Evolutionary conservation across 164 flowering plant genomes (phyloP), one percentile per base, ranked within the genome.

Genomic region (Berberis vulgaris): DNA sequence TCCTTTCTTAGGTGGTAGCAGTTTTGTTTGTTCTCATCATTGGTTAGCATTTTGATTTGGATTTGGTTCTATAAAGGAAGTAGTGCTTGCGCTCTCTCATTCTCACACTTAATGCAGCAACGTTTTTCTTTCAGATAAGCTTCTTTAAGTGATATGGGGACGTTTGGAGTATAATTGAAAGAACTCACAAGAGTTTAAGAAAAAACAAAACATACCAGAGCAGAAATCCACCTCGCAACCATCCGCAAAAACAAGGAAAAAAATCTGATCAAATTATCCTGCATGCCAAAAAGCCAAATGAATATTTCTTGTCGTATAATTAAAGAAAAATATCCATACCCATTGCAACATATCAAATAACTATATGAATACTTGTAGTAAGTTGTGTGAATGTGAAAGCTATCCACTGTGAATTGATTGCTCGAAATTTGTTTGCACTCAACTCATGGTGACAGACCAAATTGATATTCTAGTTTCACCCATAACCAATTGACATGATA

Each of bases 141-240:
- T 46, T n/a, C n/a, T n/a, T n/a, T n/a, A n/a, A n/a, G n/a, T n/a
- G n/a, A n/a, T n/a, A n/a, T n/a, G n/a, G n/a, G n/a, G n/a, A n/a
- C n/a, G n/a, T n/a, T 46, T 46, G 49, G 8, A 8, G 49, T 46
- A 46, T 46, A 5, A 46, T 26, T 26, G 26, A 26, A 26, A 26
- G 26, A 26, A 4, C n/a, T 44, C 2, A n/a, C n/a, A 45, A 9
- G 43, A 59, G 44, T 44, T 43, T 6, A 52, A 9, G n/a, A 59
- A 58, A 41, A 5, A 44, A 13, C n/a, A 3, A 10, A 59, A 59
- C 62, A 59, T 59, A 59, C 62, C 62, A 6, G 49, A 59, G 62
- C 45, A 43, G 62, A 43, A 43, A 45, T 43, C n/a, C 13, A 6
- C 49, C 62, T 45, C 7, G 45, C 6, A 12, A 45, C 62, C 45